These are phyloP conservation scores for Apiospora marii DNA, from an alignment of 2,329 filamentous ascomycete species.

Conservation along the genomic window DNA sequence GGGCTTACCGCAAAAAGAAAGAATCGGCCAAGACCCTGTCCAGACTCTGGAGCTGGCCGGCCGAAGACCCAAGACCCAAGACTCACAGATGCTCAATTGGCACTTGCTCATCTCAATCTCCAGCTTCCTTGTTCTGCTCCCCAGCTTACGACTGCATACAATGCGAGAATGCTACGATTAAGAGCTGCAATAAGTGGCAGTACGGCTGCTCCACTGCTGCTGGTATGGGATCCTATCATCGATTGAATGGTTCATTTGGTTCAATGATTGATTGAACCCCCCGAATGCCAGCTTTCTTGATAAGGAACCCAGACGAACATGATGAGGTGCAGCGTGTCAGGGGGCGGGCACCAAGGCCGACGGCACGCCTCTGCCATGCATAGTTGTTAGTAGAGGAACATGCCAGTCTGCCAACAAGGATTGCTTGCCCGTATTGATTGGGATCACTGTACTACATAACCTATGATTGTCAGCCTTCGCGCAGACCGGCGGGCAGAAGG, in stretches of 20 bases:
- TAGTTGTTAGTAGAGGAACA: too few species aligned
- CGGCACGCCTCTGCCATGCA: too few species aligned
- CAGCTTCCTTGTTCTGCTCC: not conserved
- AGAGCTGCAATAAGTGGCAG: not conserved
- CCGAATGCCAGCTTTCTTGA: not conserved
- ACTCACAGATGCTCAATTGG: constrained; percentile 16
- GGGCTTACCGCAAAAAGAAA: constrained; percentile 8
- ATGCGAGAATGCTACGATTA: not conserved
- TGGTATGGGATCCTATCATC: not conserved
- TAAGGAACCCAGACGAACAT: not conserved
- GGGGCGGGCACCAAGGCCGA: not conserved
- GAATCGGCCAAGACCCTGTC: constrained; percentile 10
- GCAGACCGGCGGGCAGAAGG: not conserved
- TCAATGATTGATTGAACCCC: not conserved
- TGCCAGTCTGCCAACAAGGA: too few species aligned
- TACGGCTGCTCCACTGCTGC: not conserved
- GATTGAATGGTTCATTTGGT: not conserved
- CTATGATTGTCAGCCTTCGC: too few species aligned
- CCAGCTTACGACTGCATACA: not conserved
- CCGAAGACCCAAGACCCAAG: not conserved
- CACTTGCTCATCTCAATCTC: constrained; percentile 14
- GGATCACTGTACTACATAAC: too few species aligned
- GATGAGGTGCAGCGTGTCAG: not conserved
- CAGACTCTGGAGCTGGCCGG: not conserved
- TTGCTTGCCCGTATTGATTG: too few species aligned